These are phyloP conservation scores for Pouteria glomerata DNA, from an alignment of 148 eudicot species.

Conservation along the genomic window DNA sequence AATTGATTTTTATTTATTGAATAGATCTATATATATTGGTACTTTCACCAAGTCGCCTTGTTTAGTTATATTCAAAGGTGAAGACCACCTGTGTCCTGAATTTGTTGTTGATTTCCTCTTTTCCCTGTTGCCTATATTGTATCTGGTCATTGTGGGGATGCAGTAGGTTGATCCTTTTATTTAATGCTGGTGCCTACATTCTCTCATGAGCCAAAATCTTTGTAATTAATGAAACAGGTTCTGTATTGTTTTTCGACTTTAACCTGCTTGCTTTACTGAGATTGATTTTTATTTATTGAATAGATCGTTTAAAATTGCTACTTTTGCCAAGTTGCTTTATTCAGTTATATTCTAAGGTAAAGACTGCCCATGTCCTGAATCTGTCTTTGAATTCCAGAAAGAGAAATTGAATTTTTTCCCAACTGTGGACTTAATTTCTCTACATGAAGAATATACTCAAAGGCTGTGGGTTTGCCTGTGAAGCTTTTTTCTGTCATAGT, in stretches of 20 bases:
- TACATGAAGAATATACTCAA: no score
- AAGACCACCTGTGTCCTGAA: not conserved
- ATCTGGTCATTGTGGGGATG: conserved; percentile 10
- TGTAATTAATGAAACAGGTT: not conserved
- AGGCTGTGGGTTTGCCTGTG: no score
- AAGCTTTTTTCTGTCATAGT: no score
- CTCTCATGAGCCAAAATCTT: not conserved
- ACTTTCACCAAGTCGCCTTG: not conserved
- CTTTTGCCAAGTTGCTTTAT: not conserved
- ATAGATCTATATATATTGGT: no score
- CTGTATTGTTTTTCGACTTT: not conserved
- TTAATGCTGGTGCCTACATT: conserved; percentile 7
- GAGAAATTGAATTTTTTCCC: not conserved
- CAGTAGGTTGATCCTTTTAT: conserved; percentile 1
- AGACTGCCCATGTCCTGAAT: not conserved
- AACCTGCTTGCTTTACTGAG: not conserved
- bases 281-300: no score
- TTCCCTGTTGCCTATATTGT: conserved; percentile 41
- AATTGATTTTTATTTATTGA: no score
- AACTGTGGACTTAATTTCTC: no score
- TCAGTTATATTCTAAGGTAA: not conserved
- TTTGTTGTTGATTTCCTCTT: conserved; percentile 33
- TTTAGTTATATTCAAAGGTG: not conserved
- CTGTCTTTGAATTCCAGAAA: conserved; percentile 20
- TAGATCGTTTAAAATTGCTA: no score